These are phyloP conservation scores for Coelastrella sp. DNA, from an alignment of 139 green algal species.

Conservation along the genomic window DNA sequence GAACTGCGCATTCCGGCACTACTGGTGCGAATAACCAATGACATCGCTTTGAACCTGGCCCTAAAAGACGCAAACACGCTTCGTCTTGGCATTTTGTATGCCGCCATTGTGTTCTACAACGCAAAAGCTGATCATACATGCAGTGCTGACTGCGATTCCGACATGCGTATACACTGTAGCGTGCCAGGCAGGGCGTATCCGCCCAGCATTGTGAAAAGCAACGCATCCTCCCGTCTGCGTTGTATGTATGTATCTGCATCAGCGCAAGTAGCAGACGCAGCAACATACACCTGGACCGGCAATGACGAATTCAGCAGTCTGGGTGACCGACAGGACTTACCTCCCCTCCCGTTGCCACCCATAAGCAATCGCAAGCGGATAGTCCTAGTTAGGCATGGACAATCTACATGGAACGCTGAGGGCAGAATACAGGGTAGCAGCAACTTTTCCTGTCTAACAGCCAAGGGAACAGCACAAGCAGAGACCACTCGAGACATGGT, in stretches of 20 bases:
- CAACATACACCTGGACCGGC: slow-evolving; percentile 24
- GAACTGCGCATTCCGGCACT: too few species aligned
- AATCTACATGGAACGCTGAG: slow-evolving; percentile 96
- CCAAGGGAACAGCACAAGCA: slow-evolving; percentile 89
- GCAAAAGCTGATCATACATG: neutral
- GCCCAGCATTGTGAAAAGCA: neutral
- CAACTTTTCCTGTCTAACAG: slow-evolving; percentile 88
- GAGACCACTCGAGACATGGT: slow-evolving; percentile 75
- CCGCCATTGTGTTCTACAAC: too few species aligned
- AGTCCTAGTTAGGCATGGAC: slow-evolving; percentile 92
- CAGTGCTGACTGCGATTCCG: neutral
- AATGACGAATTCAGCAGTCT: slow-evolving; percentile 74
- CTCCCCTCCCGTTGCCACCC: slow-evolving; percentile 73
- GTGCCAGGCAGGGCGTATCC: neutral
- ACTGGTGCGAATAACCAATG: too few species aligned
- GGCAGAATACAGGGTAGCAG: slow-evolving; percentile 92
- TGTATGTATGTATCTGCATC: neutral
- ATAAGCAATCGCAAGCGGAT: slow-evolving; percentile 64
- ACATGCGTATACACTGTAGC: neutral
- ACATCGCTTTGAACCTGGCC: too few species aligned
- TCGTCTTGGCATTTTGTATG: too few species aligned
- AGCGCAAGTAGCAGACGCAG: neutral
- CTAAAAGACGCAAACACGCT: too few species aligned
- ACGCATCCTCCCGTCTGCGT: neutral
- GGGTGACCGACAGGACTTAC: slow-evolving; percentile 72